phyloP scores from a whole-genome alignment of 1,284 basidiomycete genomes.

The Puccinia polysora region DNA sequence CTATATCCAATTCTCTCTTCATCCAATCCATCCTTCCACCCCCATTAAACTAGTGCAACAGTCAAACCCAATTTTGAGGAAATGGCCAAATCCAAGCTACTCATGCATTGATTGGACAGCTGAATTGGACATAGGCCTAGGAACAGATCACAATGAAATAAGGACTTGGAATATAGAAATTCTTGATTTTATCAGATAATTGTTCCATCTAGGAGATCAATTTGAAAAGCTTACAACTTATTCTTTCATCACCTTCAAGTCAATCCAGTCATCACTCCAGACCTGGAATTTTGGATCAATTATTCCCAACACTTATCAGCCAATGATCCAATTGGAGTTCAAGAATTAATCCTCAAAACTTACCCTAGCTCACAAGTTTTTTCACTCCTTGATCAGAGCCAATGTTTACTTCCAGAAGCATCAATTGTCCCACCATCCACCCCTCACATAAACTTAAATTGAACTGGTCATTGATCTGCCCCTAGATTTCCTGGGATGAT shows the following conservation, averaged over 20 bases:
- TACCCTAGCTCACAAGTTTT: slow-evolving; percentile 7
- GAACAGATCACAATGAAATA: background rate
- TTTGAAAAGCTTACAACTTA: slow-evolving; percentile 1
- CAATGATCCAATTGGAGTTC: slow-evolving; percentile 8
- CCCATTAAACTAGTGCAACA: background rate
- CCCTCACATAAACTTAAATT: background rate
- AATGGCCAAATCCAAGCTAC: slow-evolving; percentile 11
- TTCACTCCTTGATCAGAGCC: background rate
- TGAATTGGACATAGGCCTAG: slow-evolving; percentile 27
- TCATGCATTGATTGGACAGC: slow-evolving; percentile 12
- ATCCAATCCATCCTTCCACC: background rate
- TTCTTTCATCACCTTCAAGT: background rate
- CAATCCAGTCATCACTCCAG: background rate
- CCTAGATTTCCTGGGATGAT: too few relatives aligned
- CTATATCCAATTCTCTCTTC: slow-evolving; percentile 29
- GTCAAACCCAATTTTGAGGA: slow-evolving; percentile 4
- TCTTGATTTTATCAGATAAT: background rate
- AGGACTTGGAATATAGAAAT: background rate
- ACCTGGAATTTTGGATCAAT: background rate
- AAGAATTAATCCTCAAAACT: background rate
- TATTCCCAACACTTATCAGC: background rate
- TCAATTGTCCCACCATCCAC: background rate
- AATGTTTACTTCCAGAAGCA: background rate
- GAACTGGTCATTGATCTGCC: too few relatives aligned
- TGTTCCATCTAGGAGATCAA: background rate